Percentiles rank a stretch among this genome's conserved stretches.
These are phyloP conservation scores for Exutisphaerella laricina DNA, from an alignment of 2,329 filamentous ascomycete species.

Conservation along the genomic window DNA sequence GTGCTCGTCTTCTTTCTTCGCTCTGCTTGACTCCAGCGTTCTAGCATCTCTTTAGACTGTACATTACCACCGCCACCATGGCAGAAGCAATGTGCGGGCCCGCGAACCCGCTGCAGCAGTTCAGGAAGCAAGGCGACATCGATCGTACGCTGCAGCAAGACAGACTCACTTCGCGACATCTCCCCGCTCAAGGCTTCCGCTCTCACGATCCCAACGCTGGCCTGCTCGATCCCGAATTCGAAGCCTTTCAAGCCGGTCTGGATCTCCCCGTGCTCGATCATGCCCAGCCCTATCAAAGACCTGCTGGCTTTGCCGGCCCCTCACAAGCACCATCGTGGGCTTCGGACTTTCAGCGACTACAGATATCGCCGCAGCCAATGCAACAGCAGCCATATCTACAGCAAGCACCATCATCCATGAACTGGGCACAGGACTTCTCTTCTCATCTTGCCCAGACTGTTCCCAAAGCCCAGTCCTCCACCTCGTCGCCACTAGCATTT, in stretches of 20 bases:
- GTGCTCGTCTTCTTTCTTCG: too few species aligned
- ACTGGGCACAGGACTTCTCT: conserved; percentile 59
- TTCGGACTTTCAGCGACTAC: conserved; percentile 45
- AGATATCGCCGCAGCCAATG: conserved; percentile 40
- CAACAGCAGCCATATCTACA: conserved; percentile 44
- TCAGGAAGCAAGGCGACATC: conserved; percentile 63
- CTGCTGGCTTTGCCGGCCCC: conserved; percentile 24
- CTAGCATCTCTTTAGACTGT: too few species aligned
- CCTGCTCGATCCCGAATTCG: conserved; percentile 60
- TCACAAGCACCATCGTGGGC: conserved; percentile 42
- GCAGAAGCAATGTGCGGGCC: conserved; percentile 66
- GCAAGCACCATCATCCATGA: conserved; percentile 26
- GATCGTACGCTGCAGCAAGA: conserved; percentile 71
- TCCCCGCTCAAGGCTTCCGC: conserved; percentile 53
- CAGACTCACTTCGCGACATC: conserved; percentile 51
- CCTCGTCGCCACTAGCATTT: conserved; percentile 28
- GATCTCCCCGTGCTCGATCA: conserved; percentile 38
- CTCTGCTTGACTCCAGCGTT: too few species aligned
- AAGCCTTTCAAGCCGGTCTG: conserved; percentile 58
- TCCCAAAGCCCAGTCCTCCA: conserved; percentile 25
- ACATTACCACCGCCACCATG: too few species aligned
- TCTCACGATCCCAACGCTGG: conserved; percentile 52
- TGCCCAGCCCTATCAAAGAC: conserved; percentile 35
- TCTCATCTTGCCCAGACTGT: conserved; percentile 36
- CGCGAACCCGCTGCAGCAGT: conserved; percentile 67